phyloP scores from a whole-genome alignment of 306 rosid species.

The Geum urbanum region DNA sequence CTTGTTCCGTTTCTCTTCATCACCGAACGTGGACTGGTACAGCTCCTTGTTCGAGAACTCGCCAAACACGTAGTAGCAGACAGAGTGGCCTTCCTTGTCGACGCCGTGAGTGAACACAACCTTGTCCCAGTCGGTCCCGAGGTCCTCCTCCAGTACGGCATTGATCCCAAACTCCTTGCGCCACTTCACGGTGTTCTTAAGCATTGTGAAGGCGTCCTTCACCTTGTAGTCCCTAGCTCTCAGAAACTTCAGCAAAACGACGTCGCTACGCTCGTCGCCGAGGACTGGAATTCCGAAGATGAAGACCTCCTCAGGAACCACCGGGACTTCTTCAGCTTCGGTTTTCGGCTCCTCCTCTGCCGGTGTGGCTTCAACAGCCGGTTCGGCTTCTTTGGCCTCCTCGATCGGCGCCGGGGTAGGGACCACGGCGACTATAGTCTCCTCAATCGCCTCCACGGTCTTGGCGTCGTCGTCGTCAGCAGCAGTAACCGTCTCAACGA shows the following conservation, averaged over 20 bases:
- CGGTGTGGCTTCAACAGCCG: slow-evolving; percentile 23
- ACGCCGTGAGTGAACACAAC: slow-evolving; percentile 51
- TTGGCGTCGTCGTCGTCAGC: no score
- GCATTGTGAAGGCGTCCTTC: slow-evolving; percentile 76
- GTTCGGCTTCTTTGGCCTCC: slow-evolving; percentile 18
- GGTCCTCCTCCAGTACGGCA: slow-evolving; percentile 41
- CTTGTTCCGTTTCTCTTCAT: slow-evolving; percentile 10
- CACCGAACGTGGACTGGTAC: slow-evolving; percentile 42
- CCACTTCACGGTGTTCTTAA: slow-evolving; percentile 76
- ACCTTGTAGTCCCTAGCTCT: slow-evolving; percentile 85
- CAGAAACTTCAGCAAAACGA: slow-evolving; percentile 68
- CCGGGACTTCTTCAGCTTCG: slow-evolving; percentile 12
- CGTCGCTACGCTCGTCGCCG: slow-evolving; percentile 69
- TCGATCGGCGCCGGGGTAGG: slow-evolving; percentile 19
- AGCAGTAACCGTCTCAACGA: no score
- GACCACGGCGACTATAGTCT: slow-evolving; percentile 40
- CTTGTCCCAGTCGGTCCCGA: slow-evolving; percentile 40
- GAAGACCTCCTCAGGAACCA: slow-evolving; percentile 40
- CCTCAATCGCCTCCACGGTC: slow-evolving; percentile 68
- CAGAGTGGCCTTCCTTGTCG: slow-evolving; percentile 52
- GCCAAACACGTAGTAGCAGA: slow-evolving; percentile 56
- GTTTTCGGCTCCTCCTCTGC: slow-evolving; percentile 21
- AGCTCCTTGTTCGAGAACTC: slow-evolving; percentile 44
- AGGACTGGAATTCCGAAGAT: slow-evolving; percentile 79
- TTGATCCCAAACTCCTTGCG: slow-evolving; percentile 67